These are phyloP conservation scores for Ambispora gerdemannii DNA, from an alignment of 192 early-diverging fungal genomes.

Conservation along the genomic window DNA sequence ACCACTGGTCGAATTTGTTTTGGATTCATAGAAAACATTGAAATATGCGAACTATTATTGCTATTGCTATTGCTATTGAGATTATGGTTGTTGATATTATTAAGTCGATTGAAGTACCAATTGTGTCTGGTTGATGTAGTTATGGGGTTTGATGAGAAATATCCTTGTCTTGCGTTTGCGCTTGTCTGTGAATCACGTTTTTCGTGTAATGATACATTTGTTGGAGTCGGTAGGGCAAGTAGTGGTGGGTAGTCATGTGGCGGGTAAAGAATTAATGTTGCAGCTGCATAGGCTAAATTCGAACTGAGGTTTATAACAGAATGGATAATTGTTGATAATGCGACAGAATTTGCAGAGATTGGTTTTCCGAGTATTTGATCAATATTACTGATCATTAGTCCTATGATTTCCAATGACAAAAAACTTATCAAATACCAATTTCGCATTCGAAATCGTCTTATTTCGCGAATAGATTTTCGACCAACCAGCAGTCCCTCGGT, in stretches of 20 bases:
- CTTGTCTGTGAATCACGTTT: no score
- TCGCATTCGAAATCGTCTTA: constrained; percentile 1
- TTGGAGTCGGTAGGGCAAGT: not conserved
- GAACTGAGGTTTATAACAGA: not conserved
- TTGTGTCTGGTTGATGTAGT: no score
- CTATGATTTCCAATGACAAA: not conserved
- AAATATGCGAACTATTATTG: no score
- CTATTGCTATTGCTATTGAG: no score
- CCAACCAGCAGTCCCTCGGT: not conserved
- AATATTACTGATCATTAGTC: not conserved
- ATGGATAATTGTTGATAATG: not conserved
- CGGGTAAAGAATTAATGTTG: not conserved
- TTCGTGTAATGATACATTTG: no score
- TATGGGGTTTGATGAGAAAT: no score
- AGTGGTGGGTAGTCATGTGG: not conserved
- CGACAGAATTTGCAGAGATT: not conserved
- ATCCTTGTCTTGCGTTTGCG: no score
- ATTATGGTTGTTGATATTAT: no score
- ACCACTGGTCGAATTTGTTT: no score
- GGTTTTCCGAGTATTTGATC: not conserved
- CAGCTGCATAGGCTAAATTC: not conserved
- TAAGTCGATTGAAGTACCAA: no score
- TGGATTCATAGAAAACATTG: no score
- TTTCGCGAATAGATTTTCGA: not conserved
- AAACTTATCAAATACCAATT: constrained; percentile 2